Evolutionary conservation across 805 yeast species (phyloP), one percentile per base, ranked within the genome.

Genomic region (Lachancea meyersii): DNA sequence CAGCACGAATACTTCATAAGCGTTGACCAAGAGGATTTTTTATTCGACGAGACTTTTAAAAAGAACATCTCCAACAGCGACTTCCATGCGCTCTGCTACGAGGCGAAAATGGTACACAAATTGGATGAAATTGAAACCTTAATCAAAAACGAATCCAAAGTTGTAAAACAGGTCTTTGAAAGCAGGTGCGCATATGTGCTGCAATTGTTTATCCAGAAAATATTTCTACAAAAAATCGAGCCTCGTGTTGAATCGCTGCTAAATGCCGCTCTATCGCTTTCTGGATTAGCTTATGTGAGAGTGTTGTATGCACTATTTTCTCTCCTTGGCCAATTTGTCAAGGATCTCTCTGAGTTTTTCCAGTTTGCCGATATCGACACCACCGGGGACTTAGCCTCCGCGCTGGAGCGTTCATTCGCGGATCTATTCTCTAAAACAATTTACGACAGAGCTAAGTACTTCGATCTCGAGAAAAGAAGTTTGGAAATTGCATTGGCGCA

Each of bases 221-320:
- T 84, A 9, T 85, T 82, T 63, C 88, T 82, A 0, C 91, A 85
- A 60, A 74, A 85, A 49, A 65, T 82, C 24, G 74, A 76, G 48
- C 69, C 75, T 16, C 71, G 76, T 52, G 68, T 80, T 14, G 79
- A 78, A 47, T 64, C 74, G 1, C 65, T 85, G 24, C 62, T 88
- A 24, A 78, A 73, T 39, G 76, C 73, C 43, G 80, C 96, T 0
- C 72, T 76, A 37, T 72, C 83, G 1, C 67, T 76, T 5, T 77
- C 86, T 19, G 70, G 79, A 2, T 64, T 88, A 40, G 82, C 95
- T 0, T 86, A 82, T 57, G 79, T 88, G 2, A 73, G 97, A 54
- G 72, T 82, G 1, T 63, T 91, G 26, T 85, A 86, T 61, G 69
- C 80, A 2, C 67, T 83, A n/a, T 82, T 79, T 55, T 70, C 73